Base-by-base conservation (phyloP, 805 yeast genomes). In the Candida glaebosa region DNA sequence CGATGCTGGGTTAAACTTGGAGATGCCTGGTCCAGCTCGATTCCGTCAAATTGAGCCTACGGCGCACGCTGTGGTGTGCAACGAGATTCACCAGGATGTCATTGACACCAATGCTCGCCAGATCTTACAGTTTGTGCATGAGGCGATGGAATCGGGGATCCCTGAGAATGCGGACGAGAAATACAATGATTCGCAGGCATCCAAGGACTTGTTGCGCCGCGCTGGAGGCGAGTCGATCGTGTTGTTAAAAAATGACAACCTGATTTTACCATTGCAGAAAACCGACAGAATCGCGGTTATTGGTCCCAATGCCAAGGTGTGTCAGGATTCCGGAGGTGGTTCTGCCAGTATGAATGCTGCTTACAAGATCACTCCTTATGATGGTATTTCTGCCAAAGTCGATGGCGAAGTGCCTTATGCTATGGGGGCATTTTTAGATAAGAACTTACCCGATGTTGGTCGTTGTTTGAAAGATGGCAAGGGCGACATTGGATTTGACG, bases 21-120 rank as follows among this genome's bases (percentile, higher is more conserved):
- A 81, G 57, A 78, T 79, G 83, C 87, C 87, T 1, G 87, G 86
- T 30, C 78, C 79, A 15, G 61, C 79, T 2, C 58, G 71, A 35
- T 70, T 69, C 56, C 56, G 81, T 61, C 61, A 71, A 48, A 59
- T 59, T 2, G 58, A 58, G 20, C 58, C 67, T 9, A 58, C 77
- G n/a, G 45, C 63, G 5, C 78, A 73, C 50, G 69, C 72, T 33
- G 61, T 78, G 15, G 49, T 46, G 40, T 54, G 65, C 39, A 66
- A 65, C 44, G 76, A 73, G 46, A 54, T 77, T 31, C 68, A 60
- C 44, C 42, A 42, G 4, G 66, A 65, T 35, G 64, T 56, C 4
- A 58, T 81, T 34, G 76, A 79, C 50, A 72, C 67, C 6, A 67
- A 79, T 45, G 82, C 65, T 31, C 58, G 77, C 38, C 49, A 61